These are phyloP conservation scores for Obelidium mucronatum DNA, from an alignment of 192 early-diverging fungal genomes.

Conservation along the genomic window DNA sequence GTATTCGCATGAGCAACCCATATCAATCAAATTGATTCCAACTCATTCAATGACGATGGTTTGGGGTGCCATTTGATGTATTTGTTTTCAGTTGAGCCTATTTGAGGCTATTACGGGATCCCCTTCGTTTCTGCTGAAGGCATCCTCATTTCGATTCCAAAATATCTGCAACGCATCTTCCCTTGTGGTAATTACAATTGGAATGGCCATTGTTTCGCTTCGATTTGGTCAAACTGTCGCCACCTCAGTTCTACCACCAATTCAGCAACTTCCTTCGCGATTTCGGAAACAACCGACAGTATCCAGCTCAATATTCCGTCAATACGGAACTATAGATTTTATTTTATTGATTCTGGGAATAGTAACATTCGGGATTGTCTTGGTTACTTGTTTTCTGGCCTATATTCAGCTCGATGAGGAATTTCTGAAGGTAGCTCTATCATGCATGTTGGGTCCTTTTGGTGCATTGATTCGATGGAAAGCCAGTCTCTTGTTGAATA, in stretches of 20 bases:
- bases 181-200: slow-evolving; percentile 9
- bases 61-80: neutral
- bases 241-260: neutral
- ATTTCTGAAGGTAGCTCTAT: neutral
- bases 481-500: neutral
- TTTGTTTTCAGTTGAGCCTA: neutral
- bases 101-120: slow-evolving; percentile 8
- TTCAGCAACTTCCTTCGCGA: neutral
- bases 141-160: neutral
- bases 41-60: too few relatives aligned
- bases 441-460: slow-evolving; percentile 4
- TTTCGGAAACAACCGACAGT: neutral
- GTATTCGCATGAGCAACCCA: too few relatives aligned
- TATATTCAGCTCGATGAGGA: neutral
- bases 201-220: slow-evolving; percentile 10
- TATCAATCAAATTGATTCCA: neutral
- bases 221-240: slow-evolving; percentile 6
- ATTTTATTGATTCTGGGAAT: neutral
- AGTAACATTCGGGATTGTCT: too few relatives aligned
- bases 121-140: neutral
- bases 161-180: neutral
- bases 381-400: neutral
- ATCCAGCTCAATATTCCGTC: neutral
- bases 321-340: too few relatives aligned
- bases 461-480: slow-evolving; percentile 14